Conservation (phyloP, 176 grass and related monocot genomes). For the bread wheat (Triticum aestivum) region IWGSC_CS_RefSeq_v2.1 NC_057813.1:587237465-587237964, state of each 20-base stretch:
- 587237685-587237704: background rate
- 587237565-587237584: background rate
- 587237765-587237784: no score
- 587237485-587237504: background rate
- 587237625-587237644: background rate
- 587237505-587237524: constrained; percentile 1
- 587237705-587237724: background rate
- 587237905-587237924: no score
- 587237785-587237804: no score
- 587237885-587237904: no score
- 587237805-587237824: no score
- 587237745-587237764: no score
- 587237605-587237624: constrained; percentile 14
- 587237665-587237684: background rate
- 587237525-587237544: constrained; percentile 12
- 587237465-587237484: background rate
- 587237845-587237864: no score
- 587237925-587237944: no score
- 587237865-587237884: no score
- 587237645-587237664: background rate
- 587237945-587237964: no score
- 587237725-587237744: no score
- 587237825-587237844: no score
- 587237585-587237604: background rate
- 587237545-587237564: background rate